Conservation (phyloP, 2,329 filamentous ascomycete genomes). For the Cladophialophora exuberans region DNA sequence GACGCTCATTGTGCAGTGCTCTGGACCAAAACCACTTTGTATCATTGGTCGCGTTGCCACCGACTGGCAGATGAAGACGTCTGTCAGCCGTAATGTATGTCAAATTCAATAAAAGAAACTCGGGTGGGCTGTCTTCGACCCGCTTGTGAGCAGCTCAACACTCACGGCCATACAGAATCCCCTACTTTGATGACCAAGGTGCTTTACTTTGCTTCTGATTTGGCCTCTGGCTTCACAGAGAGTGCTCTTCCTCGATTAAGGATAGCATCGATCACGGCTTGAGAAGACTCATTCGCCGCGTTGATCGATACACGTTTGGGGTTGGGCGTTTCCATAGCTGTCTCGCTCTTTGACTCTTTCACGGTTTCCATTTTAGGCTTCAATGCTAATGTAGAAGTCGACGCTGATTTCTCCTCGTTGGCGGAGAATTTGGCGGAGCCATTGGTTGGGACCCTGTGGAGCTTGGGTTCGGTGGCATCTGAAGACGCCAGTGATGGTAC, state of each 20-base stretch:
- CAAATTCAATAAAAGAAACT: too few species aligned
- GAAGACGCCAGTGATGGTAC: constrained; percentile 8
- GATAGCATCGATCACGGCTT: constrained; percentile 26
- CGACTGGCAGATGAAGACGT: too few species aligned
- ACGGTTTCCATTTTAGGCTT: constrained; percentile 10
- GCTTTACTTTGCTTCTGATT: not conserved
- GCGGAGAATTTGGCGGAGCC: not conserved
- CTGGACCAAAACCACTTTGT: too few species aligned
- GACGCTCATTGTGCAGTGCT: too few species aligned
- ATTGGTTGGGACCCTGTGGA: not conserved
- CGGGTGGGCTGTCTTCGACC: too few species aligned
- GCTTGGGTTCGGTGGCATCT: not conserved
- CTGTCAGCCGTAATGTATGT: too few species aligned
- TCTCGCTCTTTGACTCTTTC: constrained; percentile 1
- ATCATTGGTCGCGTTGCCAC: too few species aligned
- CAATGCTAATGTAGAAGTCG: not conserved
- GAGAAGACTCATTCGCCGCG: constrained; percentile 18
- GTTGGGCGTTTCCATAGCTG: not conserved
- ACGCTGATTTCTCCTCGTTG: not conserved
- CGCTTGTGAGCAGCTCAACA: not conserved
- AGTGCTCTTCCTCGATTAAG: constrained; percentile 19
- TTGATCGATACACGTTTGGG: not conserved
- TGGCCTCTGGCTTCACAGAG: not conserved
- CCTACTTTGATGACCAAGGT: not conserved
- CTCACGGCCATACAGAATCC: not conserved